These are phyloP conservation scores for Trichomonascaceae sp. DNA, from an alignment of 1,139 yeast species.

Conservation along the genomic window DNA sequence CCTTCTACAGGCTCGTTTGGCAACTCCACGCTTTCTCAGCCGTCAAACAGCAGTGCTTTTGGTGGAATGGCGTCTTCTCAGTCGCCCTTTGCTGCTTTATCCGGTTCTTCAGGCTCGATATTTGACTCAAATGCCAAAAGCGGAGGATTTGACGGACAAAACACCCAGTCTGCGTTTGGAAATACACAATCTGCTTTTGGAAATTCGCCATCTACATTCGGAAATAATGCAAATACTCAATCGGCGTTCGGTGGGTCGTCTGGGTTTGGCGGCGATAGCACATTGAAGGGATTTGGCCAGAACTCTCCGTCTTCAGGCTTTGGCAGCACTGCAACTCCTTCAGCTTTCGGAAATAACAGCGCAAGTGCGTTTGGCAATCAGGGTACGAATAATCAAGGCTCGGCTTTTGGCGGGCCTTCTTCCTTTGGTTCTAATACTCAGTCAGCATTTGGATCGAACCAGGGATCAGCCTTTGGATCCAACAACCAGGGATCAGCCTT, in stretches of 20 bases:
- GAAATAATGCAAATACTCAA: neutral
- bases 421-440: neutral
- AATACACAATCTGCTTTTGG: neutral
- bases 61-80: conserved; percentile 5
- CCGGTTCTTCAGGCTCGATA: neutral
- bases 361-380: neutral
- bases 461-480: conserved; percentile 23
- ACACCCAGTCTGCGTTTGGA: conserved; percentile 1
- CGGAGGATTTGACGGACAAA: neutral
- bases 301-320: neutral
- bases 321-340: conserved; percentile 9
- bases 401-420: neutral
- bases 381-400: neutral
- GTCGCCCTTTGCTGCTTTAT: conserved; percentile 6
- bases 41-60: neutral
- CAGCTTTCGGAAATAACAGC: conserved; percentile 18
- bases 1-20: conserved; percentile 4
- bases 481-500: neutral
- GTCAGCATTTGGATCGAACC: neutral
- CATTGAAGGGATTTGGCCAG: conserved; percentile 5
- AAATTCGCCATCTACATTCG: neutral
- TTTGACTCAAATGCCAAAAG: neutral
- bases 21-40: neutral
- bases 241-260: neutral
- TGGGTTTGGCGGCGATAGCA: conserved; percentile 1